These are phyloP conservation scores for Zygnema circumcarinatum DNA, from an alignment of 139 green algal genomes.

Conservation along the genomic window DNA sequence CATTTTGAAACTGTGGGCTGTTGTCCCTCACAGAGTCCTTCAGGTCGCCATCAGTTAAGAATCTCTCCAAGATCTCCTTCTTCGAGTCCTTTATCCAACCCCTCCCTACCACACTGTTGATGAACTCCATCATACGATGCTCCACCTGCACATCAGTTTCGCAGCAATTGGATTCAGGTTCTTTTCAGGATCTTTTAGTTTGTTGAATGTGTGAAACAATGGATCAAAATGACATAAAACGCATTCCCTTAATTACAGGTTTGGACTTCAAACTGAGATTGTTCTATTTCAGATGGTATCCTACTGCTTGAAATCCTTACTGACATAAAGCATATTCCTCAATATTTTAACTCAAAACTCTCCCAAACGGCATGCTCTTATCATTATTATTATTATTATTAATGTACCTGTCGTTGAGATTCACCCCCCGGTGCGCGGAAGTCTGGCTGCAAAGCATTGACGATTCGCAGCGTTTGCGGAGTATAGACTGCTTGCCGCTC, in stretches of 20 bases:
- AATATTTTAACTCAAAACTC: too few relatives aligned
- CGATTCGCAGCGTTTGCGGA: slow-evolving; percentile 17
- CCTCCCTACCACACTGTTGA: slow-evolving; percentile 15
- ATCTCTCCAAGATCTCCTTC: not conserved
- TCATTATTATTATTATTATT: too few relatives aligned
- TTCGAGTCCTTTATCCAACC: not conserved
- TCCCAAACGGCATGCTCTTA: too few relatives aligned
- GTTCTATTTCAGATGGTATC: too few relatives aligned
- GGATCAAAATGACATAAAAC: too few relatives aligned
- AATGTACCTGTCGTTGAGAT: slow-evolving; percentile 52
- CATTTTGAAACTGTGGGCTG: not conserved
- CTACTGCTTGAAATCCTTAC: too few relatives aligned
- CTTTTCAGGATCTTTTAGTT: too few relatives aligned
- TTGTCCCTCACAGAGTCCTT: not conserved
- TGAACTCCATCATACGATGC: slow-evolving; percentile 50
- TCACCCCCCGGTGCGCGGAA: slow-evolving; percentile 49
- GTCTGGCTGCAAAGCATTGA: slow-evolving; percentile 49
- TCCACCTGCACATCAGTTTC: slow-evolving; percentile 33
- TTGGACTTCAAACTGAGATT: too few relatives aligned
- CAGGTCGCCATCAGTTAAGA: not conserved
- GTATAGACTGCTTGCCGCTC: slow-evolving; percentile 38
- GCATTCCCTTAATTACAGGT: too few relatives aligned
- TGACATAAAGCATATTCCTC: too few relatives aligned
- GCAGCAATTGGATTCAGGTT: too few relatives aligned
- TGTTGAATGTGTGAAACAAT: too few relatives aligned